Percentiles rank a stretch among this genome's conserved stretches.
These are phyloP conservation scores for Aureobasidium mangrovei DNA, from an alignment of 2,329 filamentous ascomycete genomes.

Conservation along the genomic window DNA sequence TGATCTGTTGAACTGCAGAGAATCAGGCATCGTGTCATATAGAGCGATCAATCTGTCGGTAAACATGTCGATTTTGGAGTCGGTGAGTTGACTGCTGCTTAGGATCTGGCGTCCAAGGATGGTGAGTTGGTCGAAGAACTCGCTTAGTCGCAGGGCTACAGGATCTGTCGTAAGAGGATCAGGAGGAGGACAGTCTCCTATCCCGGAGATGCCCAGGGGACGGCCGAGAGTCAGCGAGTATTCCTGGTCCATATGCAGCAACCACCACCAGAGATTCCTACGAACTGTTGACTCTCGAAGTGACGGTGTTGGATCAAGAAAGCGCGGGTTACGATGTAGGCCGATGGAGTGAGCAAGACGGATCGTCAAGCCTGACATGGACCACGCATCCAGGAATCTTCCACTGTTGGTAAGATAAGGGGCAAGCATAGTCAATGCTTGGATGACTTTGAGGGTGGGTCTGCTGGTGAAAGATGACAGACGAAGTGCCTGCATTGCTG, in stretches of 20 bases:
- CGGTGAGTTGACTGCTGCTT: slow-evolving; percentile 34
- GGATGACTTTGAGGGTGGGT: slow-evolving; percentile 38
- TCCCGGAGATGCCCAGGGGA: slow-evolving; percentile 41
- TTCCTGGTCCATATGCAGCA: slow-evolving; percentile 44
- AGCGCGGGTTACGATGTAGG: slow-evolving; percentile 41
- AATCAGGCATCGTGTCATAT: slow-evolving; percentile 40
- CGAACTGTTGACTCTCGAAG: slow-evolving; percentile 35
- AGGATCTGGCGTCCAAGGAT: slow-evolving; percentile 41
- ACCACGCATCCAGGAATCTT: slow-evolving; percentile 43
- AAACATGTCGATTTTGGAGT: slow-evolving; percentile 38
- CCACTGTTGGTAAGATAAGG: slow-evolving; percentile 43
- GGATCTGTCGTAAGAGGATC: slow-evolving; percentile 38
- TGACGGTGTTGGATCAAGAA: slow-evolving; percentile 35
- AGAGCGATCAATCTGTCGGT: slow-evolving; percentile 36
- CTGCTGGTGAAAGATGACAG: slow-evolving; percentile 41
- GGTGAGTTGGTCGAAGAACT: slow-evolving; percentile 41
- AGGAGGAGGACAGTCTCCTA: slow-evolving; percentile 41
- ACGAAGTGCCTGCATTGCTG: slow-evolving; percentile 43
- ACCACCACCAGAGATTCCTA: slow-evolving; percentile 44
- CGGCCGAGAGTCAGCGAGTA: slow-evolving; percentile 43
- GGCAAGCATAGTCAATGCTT: slow-evolving; percentile 41
- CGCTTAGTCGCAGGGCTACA: slow-evolving; percentile 35
- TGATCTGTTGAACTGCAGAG: slow-evolving; percentile 38
- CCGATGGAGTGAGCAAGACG: slow-evolving; percentile 42
- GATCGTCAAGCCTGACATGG: slow-evolving; percentile 41